Evolutionary conservation across 768 basidiomycete genomes (phyloP).

Genomic region (Mrakia frigida): DNA sequence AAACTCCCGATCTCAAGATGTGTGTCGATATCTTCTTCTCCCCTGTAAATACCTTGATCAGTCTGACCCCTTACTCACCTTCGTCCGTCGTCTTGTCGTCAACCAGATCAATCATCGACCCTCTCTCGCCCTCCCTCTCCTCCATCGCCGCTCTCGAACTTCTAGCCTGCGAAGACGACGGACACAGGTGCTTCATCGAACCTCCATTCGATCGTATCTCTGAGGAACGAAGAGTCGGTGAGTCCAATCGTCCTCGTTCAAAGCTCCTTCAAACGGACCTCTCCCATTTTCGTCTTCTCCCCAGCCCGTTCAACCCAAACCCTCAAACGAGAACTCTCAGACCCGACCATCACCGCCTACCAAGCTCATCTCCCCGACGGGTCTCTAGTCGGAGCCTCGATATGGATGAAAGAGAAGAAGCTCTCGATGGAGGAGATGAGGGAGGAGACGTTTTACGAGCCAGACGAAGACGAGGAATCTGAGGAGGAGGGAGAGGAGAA

Average conservation of each 20-base stretch:
- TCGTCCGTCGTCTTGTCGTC: not conserved
- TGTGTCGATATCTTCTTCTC: too few relatives aligned
- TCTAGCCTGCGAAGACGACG: not conserved
- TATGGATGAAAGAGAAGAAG: constrained; percentile 2
- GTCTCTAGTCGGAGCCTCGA: not conserved
- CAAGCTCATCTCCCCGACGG: constrained; percentile 8
- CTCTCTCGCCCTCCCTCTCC: not conserved
- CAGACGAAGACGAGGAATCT: not conserved
- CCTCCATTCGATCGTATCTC: not conserved
- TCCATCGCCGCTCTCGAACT: constrained; percentile 21
- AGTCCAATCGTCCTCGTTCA: not conserved
- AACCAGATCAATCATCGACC: not conserved
- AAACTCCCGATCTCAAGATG: too few relatives aligned
- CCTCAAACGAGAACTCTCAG: not conserved
- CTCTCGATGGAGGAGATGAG: not conserved
- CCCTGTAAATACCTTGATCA: too few relatives aligned
- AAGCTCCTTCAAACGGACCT: not conserved
- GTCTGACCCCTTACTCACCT: too few relatives aligned
- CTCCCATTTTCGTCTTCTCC: not conserved
- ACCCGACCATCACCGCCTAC: not conserved
- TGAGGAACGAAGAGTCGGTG: not conserved
- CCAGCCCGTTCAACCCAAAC: not conserved
- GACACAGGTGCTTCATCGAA: constrained; percentile 1
- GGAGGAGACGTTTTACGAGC: not conserved
- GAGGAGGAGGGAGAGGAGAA: not conserved